Conservation (phyloP, 1,284 basidiomycete genomes). For the Austropuccinia psidii region DNA sequence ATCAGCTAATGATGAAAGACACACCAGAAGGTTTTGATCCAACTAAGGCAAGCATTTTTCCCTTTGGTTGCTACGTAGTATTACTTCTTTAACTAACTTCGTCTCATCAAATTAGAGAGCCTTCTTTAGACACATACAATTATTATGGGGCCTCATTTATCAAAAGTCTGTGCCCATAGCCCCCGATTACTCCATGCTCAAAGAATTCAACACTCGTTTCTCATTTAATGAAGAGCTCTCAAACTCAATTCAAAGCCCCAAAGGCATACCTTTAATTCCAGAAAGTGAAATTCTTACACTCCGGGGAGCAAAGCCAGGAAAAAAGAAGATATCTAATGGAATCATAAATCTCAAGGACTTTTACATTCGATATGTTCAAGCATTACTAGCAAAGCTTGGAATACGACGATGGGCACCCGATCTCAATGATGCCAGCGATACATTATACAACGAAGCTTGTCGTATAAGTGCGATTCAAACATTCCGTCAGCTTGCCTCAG, state of each 20-base stretch:
- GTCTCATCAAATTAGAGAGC: no score
- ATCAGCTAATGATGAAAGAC: no score
- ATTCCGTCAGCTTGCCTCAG: neutral
- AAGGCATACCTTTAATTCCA: no score
- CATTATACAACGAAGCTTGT: conserved; percentile 1
- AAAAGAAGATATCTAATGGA: neutral
- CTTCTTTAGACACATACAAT: conserved; percentile 3
- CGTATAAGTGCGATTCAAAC: neutral
- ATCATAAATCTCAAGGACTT: neutral
- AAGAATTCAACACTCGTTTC: neutral
- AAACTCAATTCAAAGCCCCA: no score
- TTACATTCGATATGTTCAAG: neutral
- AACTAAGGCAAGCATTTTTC: no score
- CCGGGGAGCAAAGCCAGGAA: neutral
- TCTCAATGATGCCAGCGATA: neutral
- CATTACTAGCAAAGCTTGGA: neutral
- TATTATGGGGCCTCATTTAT: conserved; percentile 15
- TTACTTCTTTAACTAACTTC: no score
- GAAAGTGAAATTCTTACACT: neutral
- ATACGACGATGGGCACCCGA: neutral
- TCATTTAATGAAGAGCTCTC: neutral
- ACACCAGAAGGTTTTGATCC: no score
- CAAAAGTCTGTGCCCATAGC: neutral
- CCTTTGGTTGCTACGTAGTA: no score
- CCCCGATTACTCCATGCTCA: neutral